phyloP scores from a whole-genome alignment of 305 asterid genomes.

The Salvia sclarea region DNA sequence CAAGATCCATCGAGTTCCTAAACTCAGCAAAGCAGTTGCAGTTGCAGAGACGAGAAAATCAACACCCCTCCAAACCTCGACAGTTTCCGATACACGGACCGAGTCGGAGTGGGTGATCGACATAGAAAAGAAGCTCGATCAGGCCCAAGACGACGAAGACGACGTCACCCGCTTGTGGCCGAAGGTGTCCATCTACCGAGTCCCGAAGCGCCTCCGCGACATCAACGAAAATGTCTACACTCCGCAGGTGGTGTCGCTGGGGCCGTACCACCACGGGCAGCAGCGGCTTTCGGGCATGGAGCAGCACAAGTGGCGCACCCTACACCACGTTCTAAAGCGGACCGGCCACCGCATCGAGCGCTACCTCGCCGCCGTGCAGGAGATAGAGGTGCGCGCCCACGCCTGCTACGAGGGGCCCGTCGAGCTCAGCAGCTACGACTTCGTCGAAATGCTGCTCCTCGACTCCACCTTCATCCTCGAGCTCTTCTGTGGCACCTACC shows the following conservation, averaged over 20 bases:
- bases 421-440: conserved; percentile 53
- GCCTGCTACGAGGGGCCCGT: conserved; percentile 62
- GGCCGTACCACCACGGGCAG: conserved; percentile 74
- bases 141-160: conserved; percentile 61
- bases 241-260: conserved; percentile 64
- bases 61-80: conserved; percentile 14
- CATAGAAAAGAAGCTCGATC: conserved; percentile 68
- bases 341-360: conserved; percentile 42
- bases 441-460: conserved; percentile 66
- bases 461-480: conserved; percentile 63
- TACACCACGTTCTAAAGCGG: conserved; percentile 52
- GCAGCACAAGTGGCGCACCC: conserved; percentile 72
- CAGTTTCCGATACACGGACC: conserved; percentile 18
- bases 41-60: conserved; percentile 34
- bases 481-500: conserved; percentile 59
- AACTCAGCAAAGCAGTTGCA: conserved; percentile 15
- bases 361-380: conserved; percentile 50
- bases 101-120: conserved; percentile 67
- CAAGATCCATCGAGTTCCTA: conserved; percentile 47
- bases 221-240: conserved; percentile 67
- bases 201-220: conserved; percentile 63
- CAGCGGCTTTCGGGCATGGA: conserved; percentile 60
- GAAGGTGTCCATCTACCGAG: conserved; percentile 62
- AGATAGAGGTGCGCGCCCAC: conserved; percentile 54
- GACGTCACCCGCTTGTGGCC: conserved; percentile 71